Evolutionary conservation across 805 yeast species (phyloP).

Genomic region (Saturnispora gosingensis): DNA sequence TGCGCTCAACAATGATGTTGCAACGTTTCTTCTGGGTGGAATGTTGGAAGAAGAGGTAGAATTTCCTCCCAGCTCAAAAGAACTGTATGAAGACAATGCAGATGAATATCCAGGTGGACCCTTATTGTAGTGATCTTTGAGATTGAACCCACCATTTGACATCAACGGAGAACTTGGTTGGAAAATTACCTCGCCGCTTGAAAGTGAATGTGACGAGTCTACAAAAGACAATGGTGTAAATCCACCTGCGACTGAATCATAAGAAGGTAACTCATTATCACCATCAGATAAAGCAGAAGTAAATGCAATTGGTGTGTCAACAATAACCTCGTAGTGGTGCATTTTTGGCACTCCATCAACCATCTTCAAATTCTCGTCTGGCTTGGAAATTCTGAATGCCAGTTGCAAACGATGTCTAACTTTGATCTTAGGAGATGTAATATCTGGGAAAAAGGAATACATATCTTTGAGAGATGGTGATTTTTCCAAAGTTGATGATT

Average conservation of each 20-base stretch:
- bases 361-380: conserved; percentile 34
- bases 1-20: conserved; percentile 1
- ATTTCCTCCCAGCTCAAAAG: background rate
- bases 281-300: conserved; percentile 33
- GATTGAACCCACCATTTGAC: conserved; percentile 8
- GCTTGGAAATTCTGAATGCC: conserved; percentile 57
- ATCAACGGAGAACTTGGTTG: conserved; percentile 38
- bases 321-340: conserved; percentile 73
- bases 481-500: background rate
- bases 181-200: conserved; percentile 33
- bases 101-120: conserved; percentile 3
- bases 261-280: conserved; percentile 32
- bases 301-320: conserved; percentile 62
- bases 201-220: conserved; percentile 1
- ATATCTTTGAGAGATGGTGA: conserved; percentile 6
- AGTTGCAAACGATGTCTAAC: conserved; percentile 63
- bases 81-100: background rate
- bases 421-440: conserved; percentile 52
- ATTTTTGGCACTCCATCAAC: conserved; percentile 32
- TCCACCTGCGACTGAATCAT: conserved; percentile 25
- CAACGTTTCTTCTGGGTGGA: background rate
- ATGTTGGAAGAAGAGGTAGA: background rate
- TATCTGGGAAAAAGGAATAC: conserved; percentile 47
- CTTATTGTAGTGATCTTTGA: background rate
- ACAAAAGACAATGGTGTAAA: conserved; percentile 7